phyloP scores from a whole-genome alignment of 495 filamentous ascomycete species.

The Polyplosphaeria fusca region DNA sequence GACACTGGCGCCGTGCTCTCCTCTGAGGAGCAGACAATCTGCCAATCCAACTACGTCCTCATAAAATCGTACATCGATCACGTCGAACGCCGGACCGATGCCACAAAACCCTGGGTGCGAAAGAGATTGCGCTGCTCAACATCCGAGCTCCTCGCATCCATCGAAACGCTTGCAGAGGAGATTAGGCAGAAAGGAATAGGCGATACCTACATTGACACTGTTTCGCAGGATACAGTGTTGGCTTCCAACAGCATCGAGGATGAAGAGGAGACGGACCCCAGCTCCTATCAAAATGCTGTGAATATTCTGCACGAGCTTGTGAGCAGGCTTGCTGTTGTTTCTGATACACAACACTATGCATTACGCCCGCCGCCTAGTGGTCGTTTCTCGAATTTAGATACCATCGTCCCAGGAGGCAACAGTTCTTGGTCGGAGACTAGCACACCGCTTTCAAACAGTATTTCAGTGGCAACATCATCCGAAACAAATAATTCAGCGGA shows the following conservation, averaged over 20 bases:
- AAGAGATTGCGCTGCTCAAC: conserved; percentile 6
- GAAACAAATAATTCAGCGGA: too few species aligned
- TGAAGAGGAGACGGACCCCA: neutral
- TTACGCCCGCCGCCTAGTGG: too few species aligned
- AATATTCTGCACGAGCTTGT: conserved; percentile 11
- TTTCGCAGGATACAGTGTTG: neutral
- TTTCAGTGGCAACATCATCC: too few species aligned
- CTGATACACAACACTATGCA: neutral
- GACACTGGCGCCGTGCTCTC: conserved; percentile 1
- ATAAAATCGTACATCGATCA: conserved; percentile 10
- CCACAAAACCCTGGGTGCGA: neutral
- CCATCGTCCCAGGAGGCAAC: too few species aligned
- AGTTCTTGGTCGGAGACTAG: too few species aligned
- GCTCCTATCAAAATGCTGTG: neutral
- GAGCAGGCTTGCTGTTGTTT: conserved; percentile 1
- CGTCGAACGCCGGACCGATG: neutral
- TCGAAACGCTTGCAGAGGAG: neutral
- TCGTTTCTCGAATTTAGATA: too few species aligned
- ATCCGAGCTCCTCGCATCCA: neutral
- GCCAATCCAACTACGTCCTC: neutral
- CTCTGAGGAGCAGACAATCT: neutral
- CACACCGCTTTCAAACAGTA: too few species aligned
- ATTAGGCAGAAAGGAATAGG: neutral
- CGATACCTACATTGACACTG: neutral
- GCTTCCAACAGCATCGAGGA: neutral